These are phyloP conservation scores for Leishmania gerbilli DNA, from an alignment of 208 protist species.

Conservation along the genomic window DNA sequence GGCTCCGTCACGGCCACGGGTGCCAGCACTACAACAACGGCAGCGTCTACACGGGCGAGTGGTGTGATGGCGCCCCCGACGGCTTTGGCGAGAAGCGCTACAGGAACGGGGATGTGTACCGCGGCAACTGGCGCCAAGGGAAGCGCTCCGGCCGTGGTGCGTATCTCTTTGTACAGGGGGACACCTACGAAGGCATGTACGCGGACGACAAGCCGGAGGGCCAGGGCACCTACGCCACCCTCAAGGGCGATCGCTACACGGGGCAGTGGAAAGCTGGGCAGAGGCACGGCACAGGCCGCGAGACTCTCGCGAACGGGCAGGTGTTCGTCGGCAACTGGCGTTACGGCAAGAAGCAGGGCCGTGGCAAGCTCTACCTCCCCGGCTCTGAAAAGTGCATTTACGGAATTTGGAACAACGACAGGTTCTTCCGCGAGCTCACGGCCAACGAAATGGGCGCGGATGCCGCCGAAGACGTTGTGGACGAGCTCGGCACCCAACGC, in stretches of 20 bases:
- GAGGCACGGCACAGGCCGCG: slow-evolving; percentile 64
- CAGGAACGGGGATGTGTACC: slow-evolving; percentile 77
- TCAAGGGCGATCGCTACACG: slow-evolving; percentile 64
- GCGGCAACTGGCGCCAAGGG: slow-evolving; percentile 65
- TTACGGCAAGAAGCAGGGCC: slow-evolving; percentile 62
- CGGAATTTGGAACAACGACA: slow-evolving; percentile 71
- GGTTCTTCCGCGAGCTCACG: slow-evolving; percentile 72
- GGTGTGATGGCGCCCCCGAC: slow-evolving; percentile 58
- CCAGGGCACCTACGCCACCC: slow-evolving; percentile 64
- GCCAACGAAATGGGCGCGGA: slow-evolving; percentile 41
- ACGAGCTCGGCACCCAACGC: slow-evolving; percentile 33
- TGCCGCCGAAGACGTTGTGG: slow-evolving; percentile 34
- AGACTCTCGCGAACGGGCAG: slow-evolving; percentile 64
- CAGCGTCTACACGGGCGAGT: slow-evolving; percentile 81
- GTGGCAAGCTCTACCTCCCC: slow-evolving; percentile 57
- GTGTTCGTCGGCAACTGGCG: slow-evolving; percentile 72
- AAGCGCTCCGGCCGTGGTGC: slow-evolving; percentile 61
- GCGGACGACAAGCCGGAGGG: slow-evolving; percentile 57
- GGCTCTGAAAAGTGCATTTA: slow-evolving; percentile 45
- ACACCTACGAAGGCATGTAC: slow-evolving; percentile 84
- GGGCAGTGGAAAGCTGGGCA: slow-evolving; percentile 59
- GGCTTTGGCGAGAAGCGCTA: slow-evolving; percentile 77
- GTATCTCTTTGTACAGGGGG: slow-evolving; percentile 57
- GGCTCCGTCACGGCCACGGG: slow-evolving; percentile 66
- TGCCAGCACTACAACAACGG: slow-evolving; percentile 66